phyloP scores from a whole-genome alignment of 345 rosid genomes.

The Populus alba region DNA sequence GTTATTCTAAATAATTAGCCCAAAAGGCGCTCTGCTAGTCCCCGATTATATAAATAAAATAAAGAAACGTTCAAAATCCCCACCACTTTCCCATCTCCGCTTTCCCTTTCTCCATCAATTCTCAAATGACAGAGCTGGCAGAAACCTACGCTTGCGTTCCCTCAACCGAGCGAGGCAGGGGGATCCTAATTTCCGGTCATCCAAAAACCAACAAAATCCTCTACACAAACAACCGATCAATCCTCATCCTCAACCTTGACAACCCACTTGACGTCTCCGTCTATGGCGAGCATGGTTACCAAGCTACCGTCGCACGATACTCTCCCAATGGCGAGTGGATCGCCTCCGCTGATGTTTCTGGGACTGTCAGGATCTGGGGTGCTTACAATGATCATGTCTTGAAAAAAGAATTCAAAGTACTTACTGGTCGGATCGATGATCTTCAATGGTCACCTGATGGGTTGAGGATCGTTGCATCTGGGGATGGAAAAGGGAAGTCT shows the following conservation, averaged over 20 bases:
- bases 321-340: slow-evolving; percentile 99
- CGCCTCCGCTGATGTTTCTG: slow-evolving; percentile 91
- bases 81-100: neutral
- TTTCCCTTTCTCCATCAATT: neutral
- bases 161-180: slow-evolving; percentile 89
- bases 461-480: slow-evolving; percentile 83
- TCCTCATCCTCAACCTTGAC: slow-evolving; percentile 74
- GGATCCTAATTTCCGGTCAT: slow-evolving; percentile 76
- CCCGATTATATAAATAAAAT: neutral
- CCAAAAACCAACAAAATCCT: slow-evolving; percentile 66
- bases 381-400: slow-evolving; percentile 69
- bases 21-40: neutral
- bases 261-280: slow-evolving; percentile 74
- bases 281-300: slow-evolving; percentile 90
- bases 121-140: slow-evolving; percentile 25
- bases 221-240: slow-evolving; percentile 87
- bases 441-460: slow-evolving; percentile 99
- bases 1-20: neutral
- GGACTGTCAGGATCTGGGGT: slow-evolving; percentile 97
- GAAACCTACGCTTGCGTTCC: slow-evolving; percentile 89
- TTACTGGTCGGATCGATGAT: slow-evolving; percentile 97
- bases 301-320: slow-evolving; percentile 88
- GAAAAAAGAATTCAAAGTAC: slow-evolving; percentile 87
- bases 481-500: slow-evolving; percentile 94
- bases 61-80: slow-evolving; percentile 1